phyloP scores from a whole-genome alignment of 345 rosid species.

The Melastoma malabathricum region DNA sequence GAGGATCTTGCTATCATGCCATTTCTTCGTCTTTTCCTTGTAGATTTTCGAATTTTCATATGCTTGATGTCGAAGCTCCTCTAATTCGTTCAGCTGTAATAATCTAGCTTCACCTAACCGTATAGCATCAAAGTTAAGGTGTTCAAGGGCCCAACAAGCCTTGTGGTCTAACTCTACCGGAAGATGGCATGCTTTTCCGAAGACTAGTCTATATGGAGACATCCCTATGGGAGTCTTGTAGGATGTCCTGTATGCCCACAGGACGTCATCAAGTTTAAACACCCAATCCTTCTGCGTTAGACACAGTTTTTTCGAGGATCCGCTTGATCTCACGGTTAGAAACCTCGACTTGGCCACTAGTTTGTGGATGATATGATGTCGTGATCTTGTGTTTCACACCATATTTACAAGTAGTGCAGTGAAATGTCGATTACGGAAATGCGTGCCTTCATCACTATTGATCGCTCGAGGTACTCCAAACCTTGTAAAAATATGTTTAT shows the following conservation, averaged over 20 bases:
- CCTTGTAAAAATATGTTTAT: too few species aligned
- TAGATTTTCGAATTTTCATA: slow-evolving; percentile 1
- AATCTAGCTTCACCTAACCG: background rate
- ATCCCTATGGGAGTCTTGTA: background rate
- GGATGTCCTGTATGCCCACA: background rate
- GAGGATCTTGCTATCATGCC: background rate
- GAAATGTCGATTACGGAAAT: background rate
- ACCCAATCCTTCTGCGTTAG: slow-evolving; percentile 1
- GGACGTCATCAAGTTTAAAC: background rate
- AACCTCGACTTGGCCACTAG: background rate
- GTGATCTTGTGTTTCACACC: slow-evolving; percentile 1
- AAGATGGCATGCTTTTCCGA: slow-evolving; percentile 3
- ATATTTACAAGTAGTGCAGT: background rate
- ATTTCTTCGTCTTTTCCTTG: slow-evolving; percentile 5
- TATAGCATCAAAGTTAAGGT: background rate
- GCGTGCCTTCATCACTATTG: background rate
- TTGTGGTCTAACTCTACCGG: slow-evolving; percentile 7
- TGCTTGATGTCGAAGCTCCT: background rate
- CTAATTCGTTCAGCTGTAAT: slow-evolving; percentile 1
- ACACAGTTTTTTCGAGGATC: background rate
- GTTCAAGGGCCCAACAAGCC: background rate
- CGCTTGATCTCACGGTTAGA: background rate
- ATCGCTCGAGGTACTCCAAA: background rate
- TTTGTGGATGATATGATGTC: background rate
- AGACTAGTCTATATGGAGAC: background rate